Base-by-base conservation (phyloP, 495 filamentous ascomycete genomes). In the Hamigera avellanea region DNA sequence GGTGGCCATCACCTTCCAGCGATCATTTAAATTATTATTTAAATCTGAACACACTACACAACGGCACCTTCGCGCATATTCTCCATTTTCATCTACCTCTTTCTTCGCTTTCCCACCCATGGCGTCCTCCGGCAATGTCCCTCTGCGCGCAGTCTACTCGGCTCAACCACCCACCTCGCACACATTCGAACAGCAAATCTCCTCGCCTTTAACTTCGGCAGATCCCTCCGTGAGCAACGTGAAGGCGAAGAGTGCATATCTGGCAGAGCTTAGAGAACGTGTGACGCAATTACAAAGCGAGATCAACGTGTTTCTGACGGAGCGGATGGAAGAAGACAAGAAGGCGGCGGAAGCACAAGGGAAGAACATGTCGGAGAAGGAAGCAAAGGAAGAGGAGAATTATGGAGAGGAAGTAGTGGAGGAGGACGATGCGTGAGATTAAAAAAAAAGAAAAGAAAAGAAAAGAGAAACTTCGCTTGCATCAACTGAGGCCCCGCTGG, bases 291-390 rank as follows among this genome's bases (percentile, higher is more conserved):
- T 88, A 8, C 91, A 96, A 46, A 75, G 71, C 13, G 66, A 75
- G 12, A 65, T 95, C 50, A 98, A 98, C 62, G 62, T 58, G 19
- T 85, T 87, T 50, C 67, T 98, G 42, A 98, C 91, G 15, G 58
- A 64, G 42, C 74, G 78, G 26, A 98, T 98, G 89, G 86, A 88
- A 36, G 80, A 84, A 44, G 91, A 95, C 48, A 88, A 86, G 42
- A 70, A 65, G 18, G 42, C 56, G 2, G 59, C 60, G 4, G 55
- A 48, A 17, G 49, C 32, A 8, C 53, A 54, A 19, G 67, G 67
- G 17, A 35, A 64, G n/a, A 55, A 68, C 26, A 49, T 61, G 13
- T 71, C 67, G 2, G 70, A 73, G 21, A 66, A 75, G 38, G 72
- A 73, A 45, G 66, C 66, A 18, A 72, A 75, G 41, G 86, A 87